Conservation (phyloP, 805 yeast species). For the Metschnikowia matae region DNA sequence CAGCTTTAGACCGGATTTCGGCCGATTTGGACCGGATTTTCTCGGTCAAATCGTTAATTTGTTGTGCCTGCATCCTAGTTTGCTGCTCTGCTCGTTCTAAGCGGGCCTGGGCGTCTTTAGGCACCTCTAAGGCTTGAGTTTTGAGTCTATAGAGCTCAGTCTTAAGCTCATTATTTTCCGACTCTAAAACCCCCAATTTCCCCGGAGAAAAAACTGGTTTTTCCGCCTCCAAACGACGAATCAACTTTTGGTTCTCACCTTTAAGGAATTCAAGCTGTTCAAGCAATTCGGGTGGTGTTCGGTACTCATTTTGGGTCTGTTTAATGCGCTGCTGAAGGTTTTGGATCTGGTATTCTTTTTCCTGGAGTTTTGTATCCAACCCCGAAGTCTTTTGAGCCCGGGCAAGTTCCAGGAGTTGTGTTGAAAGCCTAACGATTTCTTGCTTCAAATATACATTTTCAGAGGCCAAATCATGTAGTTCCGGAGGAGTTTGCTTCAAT, state of each 20-base stretch:
- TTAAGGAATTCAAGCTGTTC: conserved; percentile 18
- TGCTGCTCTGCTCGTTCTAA: conserved; percentile 4
- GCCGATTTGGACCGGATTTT: not conserved
- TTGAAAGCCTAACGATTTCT: conserved; percentile 9
- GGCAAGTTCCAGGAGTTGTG: conserved; percentile 3
- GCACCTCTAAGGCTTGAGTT: conserved; percentile 5
- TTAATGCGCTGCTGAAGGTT: conserved; percentile 6
- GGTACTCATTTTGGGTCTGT: conserved; percentile 2
- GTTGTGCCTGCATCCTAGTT: not conserved
- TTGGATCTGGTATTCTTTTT: conserved; percentile 12
- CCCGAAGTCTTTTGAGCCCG: not conserved
- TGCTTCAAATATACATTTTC: conserved; percentile 33
- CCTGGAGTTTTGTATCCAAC: conserved; percentile 1
- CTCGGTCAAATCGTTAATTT: conserved; percentile 1
- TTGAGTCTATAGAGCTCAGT: conserved; percentile 11
- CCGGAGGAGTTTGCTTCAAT: conserved; percentile 41
- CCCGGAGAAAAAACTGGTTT: conserved; percentile 1
- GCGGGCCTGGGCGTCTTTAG: conserved; percentile 9
- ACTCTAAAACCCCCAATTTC: conserved; percentile 3
- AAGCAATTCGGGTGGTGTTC: conserved; percentile 15
- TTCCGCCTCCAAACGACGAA: conserved; percentile 12
- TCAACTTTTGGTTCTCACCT: conserved; percentile 20
- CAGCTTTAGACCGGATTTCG: not conserved
- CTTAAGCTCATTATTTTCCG: conserved; percentile 14
- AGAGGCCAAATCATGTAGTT: conserved; percentile 33